These are phyloP conservation scores for Ambrosiella cleistominuta DNA, from an alignment of 2,329 filamentous ascomycete species.

Conservation along the genomic window DNA sequence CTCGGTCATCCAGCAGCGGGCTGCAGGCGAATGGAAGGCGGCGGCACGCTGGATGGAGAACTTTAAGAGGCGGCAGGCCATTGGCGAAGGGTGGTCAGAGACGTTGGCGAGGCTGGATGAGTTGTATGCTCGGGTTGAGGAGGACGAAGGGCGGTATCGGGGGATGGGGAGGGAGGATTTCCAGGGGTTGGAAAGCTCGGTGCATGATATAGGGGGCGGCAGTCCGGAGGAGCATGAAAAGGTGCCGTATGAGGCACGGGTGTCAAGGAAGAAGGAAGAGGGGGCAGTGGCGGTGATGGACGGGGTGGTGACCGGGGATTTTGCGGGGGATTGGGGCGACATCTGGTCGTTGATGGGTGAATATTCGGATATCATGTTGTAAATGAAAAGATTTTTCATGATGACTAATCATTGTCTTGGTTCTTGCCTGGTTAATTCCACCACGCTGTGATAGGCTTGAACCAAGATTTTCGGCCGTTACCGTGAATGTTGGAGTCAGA, in stretches of 20 bases:
- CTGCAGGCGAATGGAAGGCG: too few species aligned
- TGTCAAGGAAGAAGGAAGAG: background rate
- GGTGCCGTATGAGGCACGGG: background rate
- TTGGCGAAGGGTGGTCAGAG: constrained; percentile 7
- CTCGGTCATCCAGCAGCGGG: background rate
- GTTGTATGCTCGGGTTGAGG: constrained; percentile 4
- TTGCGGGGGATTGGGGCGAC: constrained; percentile 7
- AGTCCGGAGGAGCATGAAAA: background rate
- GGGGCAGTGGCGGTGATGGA: background rate
- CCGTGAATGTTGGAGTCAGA: constrained; percentile 50
- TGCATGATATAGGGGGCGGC: constrained; percentile 9
- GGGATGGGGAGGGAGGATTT: constrained; percentile 10
- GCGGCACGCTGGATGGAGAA: background rate
- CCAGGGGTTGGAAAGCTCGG: constrained; percentile 6
- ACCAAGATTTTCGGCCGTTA: constrained; percentile 23
- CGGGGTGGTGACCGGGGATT: background rate
- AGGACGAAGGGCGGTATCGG: constrained; percentile 2
- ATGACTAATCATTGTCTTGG: too few species aligned
- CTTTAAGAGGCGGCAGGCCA: background rate
- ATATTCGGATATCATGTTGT: background rate
- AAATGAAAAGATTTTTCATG: background rate
- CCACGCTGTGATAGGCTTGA: background rate
- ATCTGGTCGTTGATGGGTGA: constrained; percentile 11
- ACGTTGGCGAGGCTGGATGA: constrained; percentile 1
- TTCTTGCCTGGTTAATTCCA: too few species aligned